phyloP scores from a whole-genome alignment of 257 asterid species.

The Ophiorrhiza pumila region DNA sequence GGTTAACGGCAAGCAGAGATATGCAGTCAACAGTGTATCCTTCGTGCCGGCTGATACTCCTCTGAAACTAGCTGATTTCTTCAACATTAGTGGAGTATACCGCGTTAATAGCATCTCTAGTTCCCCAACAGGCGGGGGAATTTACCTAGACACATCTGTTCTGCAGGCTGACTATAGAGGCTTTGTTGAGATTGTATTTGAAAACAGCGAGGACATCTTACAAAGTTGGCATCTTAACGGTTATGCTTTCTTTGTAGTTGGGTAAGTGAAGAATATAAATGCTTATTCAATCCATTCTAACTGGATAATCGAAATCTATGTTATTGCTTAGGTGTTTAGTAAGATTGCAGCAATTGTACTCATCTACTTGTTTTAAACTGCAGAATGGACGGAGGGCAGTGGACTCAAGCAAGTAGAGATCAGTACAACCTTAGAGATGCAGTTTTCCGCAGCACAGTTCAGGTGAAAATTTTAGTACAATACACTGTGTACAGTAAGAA shows the following conservation, averaged over 20 bases:
- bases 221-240: constrained; percentile 89
- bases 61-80: constrained; percentile 68
- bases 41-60: constrained; percentile 68
- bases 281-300: background rate
- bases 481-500: background rate
- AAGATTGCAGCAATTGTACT: background rate
- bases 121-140: constrained; percentile 73
- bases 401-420: constrained; percentile 55
- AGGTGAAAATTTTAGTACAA: constrained; percentile 35
- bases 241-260: constrained; percentile 84
- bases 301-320: background rate
- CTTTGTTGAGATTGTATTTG: constrained; percentile 68
- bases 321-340: background rate
- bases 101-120: constrained; percentile 56
- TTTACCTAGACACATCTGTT: constrained; percentile 75
- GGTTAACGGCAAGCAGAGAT: constrained; percentile 64
- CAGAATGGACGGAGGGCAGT: constrained; percentile 95
- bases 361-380: background rate
- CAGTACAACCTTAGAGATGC: constrained; percentile 86
- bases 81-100: constrained; percentile 65
- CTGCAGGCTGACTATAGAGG: constrained; percentile 63
- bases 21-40: constrained; percentile 81
- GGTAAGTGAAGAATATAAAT: constrained; percentile 39
- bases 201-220: constrained; percentile 60
- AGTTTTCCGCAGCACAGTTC: constrained; percentile 72